These are phyloP conservation scores for Mycena filopes DNA, from an alignment of 768 basidiomycete species.

Conservation along the genomic window DNA sequence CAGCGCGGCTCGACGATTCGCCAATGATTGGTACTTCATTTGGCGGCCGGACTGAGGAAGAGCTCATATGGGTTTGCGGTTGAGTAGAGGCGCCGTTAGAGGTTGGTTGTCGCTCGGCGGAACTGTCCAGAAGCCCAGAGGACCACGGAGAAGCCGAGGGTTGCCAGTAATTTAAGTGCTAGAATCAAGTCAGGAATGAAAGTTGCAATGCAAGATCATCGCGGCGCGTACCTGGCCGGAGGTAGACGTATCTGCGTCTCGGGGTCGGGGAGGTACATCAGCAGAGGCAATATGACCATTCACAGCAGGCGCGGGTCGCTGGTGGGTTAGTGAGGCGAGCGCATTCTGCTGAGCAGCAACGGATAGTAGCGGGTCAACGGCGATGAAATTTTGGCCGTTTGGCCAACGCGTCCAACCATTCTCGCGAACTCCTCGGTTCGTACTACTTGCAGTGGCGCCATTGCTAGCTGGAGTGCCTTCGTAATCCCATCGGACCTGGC, in stretches of 20 bases:
- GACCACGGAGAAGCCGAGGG: conserved; percentile 20
- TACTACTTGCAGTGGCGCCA: conserved; percentile 42
- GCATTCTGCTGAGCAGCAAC: conserved; percentile 31
- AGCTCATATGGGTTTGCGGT: neutral
- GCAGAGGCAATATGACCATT: conserved; percentile 38
- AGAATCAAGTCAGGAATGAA: neutral
- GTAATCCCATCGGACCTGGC: conserved; percentile 33
- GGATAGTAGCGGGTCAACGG: conserved; percentile 5
- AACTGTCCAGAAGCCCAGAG: conserved; percentile 2
- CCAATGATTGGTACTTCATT: too few relatives aligned
- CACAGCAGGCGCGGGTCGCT: conserved; percentile 35
- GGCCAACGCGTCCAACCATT: conserved; percentile 31
- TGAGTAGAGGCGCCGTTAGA: neutral
- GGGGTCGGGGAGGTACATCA: conserved; percentile 29
- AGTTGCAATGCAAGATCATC: too few relatives aligned
- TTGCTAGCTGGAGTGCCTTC: conserved; percentile 29
- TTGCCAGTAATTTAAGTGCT: conserved; percentile 29
- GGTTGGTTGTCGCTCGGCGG: conserved; percentile 10
- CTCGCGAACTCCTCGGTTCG: conserved; percentile 23
- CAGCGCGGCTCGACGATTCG: neutral
- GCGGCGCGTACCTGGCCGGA: conserved; percentile 14
- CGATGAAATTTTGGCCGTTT: conserved; percentile 25
- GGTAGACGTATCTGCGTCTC: conserved; percentile 32
- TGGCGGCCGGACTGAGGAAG: neutral
- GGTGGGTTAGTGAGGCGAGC: conserved; percentile 38